phyloP scores from a whole-genome alignment of 2,329 filamentous ascomycete species.

The Aphanocladium album region DNA sequence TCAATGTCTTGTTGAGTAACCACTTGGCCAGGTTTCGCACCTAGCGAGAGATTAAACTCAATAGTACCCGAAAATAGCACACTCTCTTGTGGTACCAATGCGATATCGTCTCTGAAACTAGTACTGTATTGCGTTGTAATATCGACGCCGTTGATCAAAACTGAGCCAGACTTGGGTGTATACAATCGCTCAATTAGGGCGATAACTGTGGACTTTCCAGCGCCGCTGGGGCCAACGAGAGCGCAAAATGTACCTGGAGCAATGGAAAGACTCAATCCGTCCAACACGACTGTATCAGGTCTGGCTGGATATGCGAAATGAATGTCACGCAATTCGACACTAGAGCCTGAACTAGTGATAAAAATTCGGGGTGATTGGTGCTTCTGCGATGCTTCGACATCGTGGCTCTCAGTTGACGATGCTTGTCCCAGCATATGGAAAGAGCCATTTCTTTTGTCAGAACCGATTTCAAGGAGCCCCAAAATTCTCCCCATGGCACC shows the following conservation, averaged over 20 bases:
- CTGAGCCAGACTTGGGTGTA: neutral
- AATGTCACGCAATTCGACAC: too few species aligned
- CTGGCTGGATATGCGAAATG: conserved; percentile 15
- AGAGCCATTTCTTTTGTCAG: too few species aligned
- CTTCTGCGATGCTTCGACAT: too few species aligned
- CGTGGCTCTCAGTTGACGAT: too few species aligned
- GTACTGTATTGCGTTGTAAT: neutral
- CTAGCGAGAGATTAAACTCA: conserved; percentile 35
- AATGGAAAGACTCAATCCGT: neutral
- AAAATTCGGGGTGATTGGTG: too few species aligned
- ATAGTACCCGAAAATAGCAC: conserved; percentile 38
- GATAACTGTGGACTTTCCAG: conserved; percentile 11
- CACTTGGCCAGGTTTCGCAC: conserved; percentile 38
- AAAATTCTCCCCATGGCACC: too few species aligned
- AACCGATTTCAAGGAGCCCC: too few species aligned
- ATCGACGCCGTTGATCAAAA: conserved; percentile 18
- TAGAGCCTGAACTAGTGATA: too few species aligned
- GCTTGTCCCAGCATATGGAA: too few species aligned
- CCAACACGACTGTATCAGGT: conserved; percentile 3
- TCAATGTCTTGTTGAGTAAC: conserved; percentile 46
- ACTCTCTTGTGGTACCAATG: conserved; percentile 36
- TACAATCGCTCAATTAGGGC: conserved; percentile 11
- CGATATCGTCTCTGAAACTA: too few species aligned
- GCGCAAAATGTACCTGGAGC: conserved; percentile 5
- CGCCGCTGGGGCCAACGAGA: conserved; percentile 10